Evolutionary conservation across 139 green algal genomes (phyloP).

Genomic region (Micractinium conductrix): DNA sequence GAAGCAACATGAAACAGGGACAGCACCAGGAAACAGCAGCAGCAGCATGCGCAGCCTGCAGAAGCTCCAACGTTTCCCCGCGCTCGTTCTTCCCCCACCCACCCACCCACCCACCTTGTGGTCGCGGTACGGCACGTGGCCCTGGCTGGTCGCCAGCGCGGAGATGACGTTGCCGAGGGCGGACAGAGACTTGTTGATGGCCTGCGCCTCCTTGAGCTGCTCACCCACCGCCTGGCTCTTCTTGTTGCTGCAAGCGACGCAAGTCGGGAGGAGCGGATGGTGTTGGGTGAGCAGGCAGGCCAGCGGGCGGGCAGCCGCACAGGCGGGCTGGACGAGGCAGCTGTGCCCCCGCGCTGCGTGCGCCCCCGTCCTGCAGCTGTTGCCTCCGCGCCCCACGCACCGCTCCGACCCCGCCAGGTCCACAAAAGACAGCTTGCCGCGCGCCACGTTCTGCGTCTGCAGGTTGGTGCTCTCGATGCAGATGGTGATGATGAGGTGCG

Average conservation of each 20-base stretch:
- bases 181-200: constrained; percentile 98
- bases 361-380: background rate
- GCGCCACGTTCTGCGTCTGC: constrained; percentile 88
- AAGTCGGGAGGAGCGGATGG: no score
- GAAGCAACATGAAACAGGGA: no score
- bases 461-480: constrained; percentile 95
- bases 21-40: no score
- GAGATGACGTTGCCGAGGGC: constrained; percentile 97
- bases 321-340: no score
- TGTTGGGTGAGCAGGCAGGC: background rate
- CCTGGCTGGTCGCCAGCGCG: constrained; percentile 85
- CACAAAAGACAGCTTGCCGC: constrained; percentile 96
- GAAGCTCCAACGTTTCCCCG: background rate
- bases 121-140: constrained; percentile 90
- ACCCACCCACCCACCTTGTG: constrained; percentile 75
- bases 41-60: no score
- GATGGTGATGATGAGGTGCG: constrained; percentile 95
- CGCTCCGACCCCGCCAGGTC: constrained; percentile 96
- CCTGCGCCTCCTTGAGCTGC: constrained; percentile 97
- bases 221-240: constrained; percentile 91
- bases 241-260: constrained; percentile 80
- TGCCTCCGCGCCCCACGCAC: constrained; percentile 42
- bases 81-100: background rate
- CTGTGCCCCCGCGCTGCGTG: no score
- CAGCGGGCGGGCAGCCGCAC: no score